Base-by-base conservation (phyloP, 495 filamentous ascomycete genomes). In the Thermochaetoides thermophila region DNA sequence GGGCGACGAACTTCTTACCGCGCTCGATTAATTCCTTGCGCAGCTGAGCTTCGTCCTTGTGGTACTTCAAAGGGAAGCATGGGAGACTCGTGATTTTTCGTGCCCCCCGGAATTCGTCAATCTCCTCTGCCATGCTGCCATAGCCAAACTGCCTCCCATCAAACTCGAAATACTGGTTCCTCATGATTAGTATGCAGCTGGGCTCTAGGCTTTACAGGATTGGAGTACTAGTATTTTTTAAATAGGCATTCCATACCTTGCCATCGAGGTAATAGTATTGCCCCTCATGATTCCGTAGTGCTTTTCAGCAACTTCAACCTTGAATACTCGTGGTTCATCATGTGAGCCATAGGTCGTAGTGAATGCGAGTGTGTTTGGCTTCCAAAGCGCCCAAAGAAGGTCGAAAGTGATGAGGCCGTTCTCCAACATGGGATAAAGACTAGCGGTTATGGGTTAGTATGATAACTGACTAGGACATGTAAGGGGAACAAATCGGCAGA, bases 391-490 rank as follows among this genome's bases (percentile, higher is more conserved):
- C 86, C 86, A 92, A 4, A 91, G 53, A 7, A 92, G 68, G 37
- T 92, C 84, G 38, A 85, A 95, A 4, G 84, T 91, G 50, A 95
- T 92, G 33, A 78, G 78, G 18, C 81, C 80, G 31, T 78, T 76
- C 37, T 85, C 76, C 11, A 93, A 64, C 45, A 93, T 66, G 0
- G 85, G 84, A 42, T 84, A 81, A 2, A 95, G 66, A 7, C 76
- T 83, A 11, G 6, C n/a, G n/a, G n/a, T n/a, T n/a, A n/a, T n/a
- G n/a, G n/a, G n/a, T n/a, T n/a, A n/a, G n/a, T n/a, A n/a, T n/a
- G n/a, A n/a, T n/a, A n/a, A n/a, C n/a, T n/a, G n/a, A n/a, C n/a
- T n/a, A n/a, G n/a, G n/a, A n/a, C n/a, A n/a, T n/a, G n/a, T n/a
- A n/a, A n/a, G n/a, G n/a, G n/a, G n/a, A n/a, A n/a, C n/a, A n/a